Conservation (phyloP, 345 rosid species). For the sweet orange (Citrus sinensis) region DVS_A1.0 CM039161.1:1626501-1627000, state of each 20-base stretch:
- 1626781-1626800: constrained; percentile 48
- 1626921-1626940: constrained; percentile 42
- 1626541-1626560: constrained; percentile 49
- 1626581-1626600: constrained; percentile 42
- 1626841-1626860: constrained; percentile 40
- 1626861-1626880: constrained; percentile 51
- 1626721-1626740: constrained; percentile 64
- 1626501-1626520: constrained; percentile 45
- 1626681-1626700: constrained; percentile 50
- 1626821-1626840: constrained; percentile 42
- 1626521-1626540: constrained; percentile 54
- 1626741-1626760: constrained; percentile 38
- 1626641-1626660: constrained; percentile 56
- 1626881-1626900: constrained; percentile 47
- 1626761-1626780: constrained; percentile 50
- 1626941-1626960: constrained; percentile 44
- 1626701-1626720: constrained; percentile 40
- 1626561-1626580: constrained; percentile 37
- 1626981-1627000: constrained; percentile 41
- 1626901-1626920: constrained; percentile 38
- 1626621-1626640: constrained; percentile 48
- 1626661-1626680: constrained; percentile 48
- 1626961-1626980: constrained; percentile 44
- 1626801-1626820: constrained; percentile 45
- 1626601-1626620: constrained; percentile 46